Evolutionary conservation across 1,284 basidiomycete species (phyloP).

Genomic region (Sanghuangporus baumii): DNA sequence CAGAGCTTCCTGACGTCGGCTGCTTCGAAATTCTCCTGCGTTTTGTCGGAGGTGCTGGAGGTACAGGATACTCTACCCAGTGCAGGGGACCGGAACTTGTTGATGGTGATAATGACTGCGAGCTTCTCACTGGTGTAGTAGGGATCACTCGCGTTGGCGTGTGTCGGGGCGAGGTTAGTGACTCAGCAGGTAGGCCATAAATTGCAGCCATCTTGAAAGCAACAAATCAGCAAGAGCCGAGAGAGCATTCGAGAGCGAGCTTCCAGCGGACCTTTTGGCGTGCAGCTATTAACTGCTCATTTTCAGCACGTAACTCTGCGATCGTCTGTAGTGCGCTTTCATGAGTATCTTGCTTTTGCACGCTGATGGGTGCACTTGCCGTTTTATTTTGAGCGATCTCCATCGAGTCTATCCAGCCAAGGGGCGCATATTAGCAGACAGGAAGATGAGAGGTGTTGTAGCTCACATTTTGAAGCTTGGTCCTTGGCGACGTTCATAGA

Average conservation of each 20-base stretch:
- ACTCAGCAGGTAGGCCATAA: conserved; percentile 10
- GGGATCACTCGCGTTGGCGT: not conserved
- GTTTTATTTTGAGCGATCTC: not conserved
- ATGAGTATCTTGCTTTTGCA: not conserved
- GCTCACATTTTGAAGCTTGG: not conserved
- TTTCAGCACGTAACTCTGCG: not conserved
- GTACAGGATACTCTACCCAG: not conserved
- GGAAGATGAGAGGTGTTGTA: not conserved
- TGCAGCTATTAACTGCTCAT: conserved; percentile 4
- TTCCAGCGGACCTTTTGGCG: conserved; percentile 2
- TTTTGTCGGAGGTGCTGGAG: conserved; percentile 6
- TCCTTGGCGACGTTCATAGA: not conserved
- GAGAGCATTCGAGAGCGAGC: not conserved
- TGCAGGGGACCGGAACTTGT: not conserved
- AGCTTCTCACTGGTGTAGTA: not conserved
- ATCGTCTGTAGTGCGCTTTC: not conserved
- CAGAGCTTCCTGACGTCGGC: not conserved
- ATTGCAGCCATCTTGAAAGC: conserved; percentile 14
- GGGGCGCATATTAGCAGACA: not conserved
- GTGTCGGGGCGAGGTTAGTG: conserved; percentile 3
- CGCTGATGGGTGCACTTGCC: not conserved
- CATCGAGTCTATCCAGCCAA: not conserved
- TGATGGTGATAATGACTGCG: conserved; percentile 8
- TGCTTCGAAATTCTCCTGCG: conserved; percentile 1
- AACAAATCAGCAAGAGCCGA: not conserved